Evolutionary conservation across 768 basidiomycete species (phyloP).

Genomic region (Phaffia tasmanica): DNA sequence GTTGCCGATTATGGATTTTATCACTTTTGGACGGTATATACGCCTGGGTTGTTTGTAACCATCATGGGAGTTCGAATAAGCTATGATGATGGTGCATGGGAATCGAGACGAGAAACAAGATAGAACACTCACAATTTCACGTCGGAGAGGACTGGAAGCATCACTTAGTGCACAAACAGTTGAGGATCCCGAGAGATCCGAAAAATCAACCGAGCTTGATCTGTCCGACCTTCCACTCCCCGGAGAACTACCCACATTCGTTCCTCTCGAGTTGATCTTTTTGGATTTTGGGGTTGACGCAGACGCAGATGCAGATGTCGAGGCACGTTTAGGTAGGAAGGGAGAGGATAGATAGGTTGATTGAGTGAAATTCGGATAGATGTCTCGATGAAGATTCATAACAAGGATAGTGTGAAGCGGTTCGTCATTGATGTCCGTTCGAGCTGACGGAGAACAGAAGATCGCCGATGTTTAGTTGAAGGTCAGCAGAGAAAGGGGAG

Average conservation of each 20-base stretch:
- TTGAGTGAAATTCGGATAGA: constrained; percentile 3
- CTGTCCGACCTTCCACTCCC: background rate
- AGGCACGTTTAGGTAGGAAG: background rate
- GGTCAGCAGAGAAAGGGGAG: background rate
- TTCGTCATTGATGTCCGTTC: background rate
- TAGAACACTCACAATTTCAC: background rate
- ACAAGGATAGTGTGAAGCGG: background rate
- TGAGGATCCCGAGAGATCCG: background rate
- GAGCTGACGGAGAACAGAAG: background rate
- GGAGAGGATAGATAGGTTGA: background rate
- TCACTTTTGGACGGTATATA: too few species aligned
- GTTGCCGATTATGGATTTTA: too few species aligned
- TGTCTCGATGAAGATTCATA: background rate
- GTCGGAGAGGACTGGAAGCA: background rate
- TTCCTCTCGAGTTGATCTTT: background rate
- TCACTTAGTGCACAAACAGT: background rate
- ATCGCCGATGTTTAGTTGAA: background rate
- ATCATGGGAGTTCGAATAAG: background rate
- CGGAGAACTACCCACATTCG: background rate
- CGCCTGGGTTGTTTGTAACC: background rate
- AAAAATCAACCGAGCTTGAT: constrained; percentile 7
- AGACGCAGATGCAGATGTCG: background rate
- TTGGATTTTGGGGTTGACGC: background rate
- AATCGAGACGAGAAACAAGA: too few species aligned
- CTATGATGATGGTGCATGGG: background rate